A percentile compares a stretch with the other conserved stretches of the same genome.
These are phyloP conservation scores for Saccharum officinarum DNA, from an alignment of 176 grass and related monocot genomes.

Conservation along the genomic window DNA sequence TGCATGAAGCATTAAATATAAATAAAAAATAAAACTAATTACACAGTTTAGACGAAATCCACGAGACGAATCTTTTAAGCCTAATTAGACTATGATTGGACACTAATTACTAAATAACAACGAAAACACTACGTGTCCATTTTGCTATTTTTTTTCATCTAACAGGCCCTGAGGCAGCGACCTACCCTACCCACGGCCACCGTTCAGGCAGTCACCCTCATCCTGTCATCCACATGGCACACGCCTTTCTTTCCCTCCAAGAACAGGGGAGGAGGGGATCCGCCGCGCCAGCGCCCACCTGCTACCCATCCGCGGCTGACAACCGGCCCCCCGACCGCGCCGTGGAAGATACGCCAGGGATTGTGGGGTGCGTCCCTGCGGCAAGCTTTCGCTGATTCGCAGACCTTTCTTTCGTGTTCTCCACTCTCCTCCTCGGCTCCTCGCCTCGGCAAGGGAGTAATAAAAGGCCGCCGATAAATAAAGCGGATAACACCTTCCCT, in stretches of 20 bases:
- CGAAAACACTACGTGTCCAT: too few relatives aligned
- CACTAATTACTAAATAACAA: too few relatives aligned
- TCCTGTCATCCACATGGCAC: not conserved
- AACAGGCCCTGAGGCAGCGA: too few relatives aligned
- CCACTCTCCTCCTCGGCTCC: constrained; percentile 8
- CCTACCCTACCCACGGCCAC: not conserved
- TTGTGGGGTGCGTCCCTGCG: not conserved
- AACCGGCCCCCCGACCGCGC: not conserved
- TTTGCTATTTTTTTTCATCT: too few relatives aligned
- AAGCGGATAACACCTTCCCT: not conserved
- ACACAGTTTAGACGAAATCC: too few relatives aligned
- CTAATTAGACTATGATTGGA: too few relatives aligned
- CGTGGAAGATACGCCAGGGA: constrained; percentile 23
- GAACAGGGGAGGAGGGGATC: constrained; percentile 41
- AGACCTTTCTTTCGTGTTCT: constrained; percentile 38
- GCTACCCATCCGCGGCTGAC: not conserved
- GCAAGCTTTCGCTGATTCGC: not conserved
- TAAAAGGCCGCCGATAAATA: not conserved
- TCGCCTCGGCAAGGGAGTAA: not conserved
- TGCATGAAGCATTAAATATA: too few relatives aligned
- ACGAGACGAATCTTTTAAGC: too few relatives aligned
- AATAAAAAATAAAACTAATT: too few relatives aligned
- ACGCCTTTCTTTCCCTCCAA: constrained; percentile 55
- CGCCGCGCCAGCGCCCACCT: not conserved
- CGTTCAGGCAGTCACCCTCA: not conserved